Base-by-base conservation (phyloP, 2,329 filamentous ascomycete species). In the Tolypocladium cylindrosporum region DNA sequence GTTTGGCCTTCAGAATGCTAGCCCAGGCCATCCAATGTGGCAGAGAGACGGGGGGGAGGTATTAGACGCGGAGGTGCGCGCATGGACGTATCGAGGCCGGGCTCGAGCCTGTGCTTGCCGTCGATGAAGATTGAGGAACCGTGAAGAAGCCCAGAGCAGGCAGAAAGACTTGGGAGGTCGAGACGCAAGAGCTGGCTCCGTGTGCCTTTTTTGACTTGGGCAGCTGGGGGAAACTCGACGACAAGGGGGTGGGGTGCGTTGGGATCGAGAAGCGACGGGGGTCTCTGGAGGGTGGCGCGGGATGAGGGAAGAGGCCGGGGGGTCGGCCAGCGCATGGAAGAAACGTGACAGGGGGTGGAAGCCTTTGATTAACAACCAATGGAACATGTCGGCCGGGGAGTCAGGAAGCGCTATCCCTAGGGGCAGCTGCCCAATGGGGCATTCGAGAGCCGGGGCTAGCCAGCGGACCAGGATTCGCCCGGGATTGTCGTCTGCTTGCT, bases 331-430 rank as follows among this genome's bases (percentile, higher is more conserved):
- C 71, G 75, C 76, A 79, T 79, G 75, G 75, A 71, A 75, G 72
- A 77, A 77, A 76, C 71, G 74, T 75, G 76, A 78, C 74, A 77
- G 71, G 76, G 76, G 67, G 68, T 66, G 63, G 67, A 72, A 72
- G 74, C 71, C 74, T 75, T 74, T 75, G 72, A 81, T 80, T 75
- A 77, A 69, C 72, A 72, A 64, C 79, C 79, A 82, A 81, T 82
- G 71, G 73, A 36, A 67, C 66, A 68, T 60, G 58, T 63, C 63
- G 65, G 58, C 62, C 65, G 59, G 63, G 71, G 69, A 69, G 70
- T 71, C 72, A 71, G 73, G 74, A 59, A 58, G 59, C 55, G 59
- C 55, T 39, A 45, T 61, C 57, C 60, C 71, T 69, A 71, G 74
- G 71, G 71, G 67, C 67, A 72, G 66, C 69, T 77, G 73, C 77